Evolutionary conservation across 176 grass and related monocot genomes (phyloP), one percentile per base, ranked within the genome.

Genomic region (Ananas comosus): DNA sequence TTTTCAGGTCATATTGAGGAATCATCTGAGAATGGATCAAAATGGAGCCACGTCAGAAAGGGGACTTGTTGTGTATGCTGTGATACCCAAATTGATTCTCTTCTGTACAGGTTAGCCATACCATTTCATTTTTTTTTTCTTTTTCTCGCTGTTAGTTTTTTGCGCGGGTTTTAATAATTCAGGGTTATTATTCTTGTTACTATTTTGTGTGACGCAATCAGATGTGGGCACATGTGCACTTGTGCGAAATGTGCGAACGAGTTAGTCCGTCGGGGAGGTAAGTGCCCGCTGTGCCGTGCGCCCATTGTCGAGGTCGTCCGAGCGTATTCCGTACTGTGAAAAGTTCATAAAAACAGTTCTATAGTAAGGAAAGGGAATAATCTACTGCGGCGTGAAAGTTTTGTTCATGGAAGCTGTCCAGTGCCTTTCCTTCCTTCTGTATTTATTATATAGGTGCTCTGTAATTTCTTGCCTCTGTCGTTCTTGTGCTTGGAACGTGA

Each of bases 151-250:
- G 29, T 5, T 33, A 5, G 29, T 33, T 33, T 33, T 33, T 33
- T 33, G 3, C 7, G 33, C 5, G 33, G 33, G 4, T 42, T 42
- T 7, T 42, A 42, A 42, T 6, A 42, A 42, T 42, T 7, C 33
- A 18, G 5, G 21, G 56, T 61, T 18, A 61, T 21, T 16, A 22
- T 18, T 18, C 56, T 59, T 10, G n/a, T 61, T 6, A 9, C 21
- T 61, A 19, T 61, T 61, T 18, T 61, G 7, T 1, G 16, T 61
- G 56, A 16, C 2, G 17, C 56, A 61, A 18, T 56, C 83, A 99
- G 94, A 81, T 99, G 94, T 9, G 94, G 94, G 11, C 94, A 99
- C 78, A 93, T 99, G 94, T 99, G 94, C 74, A 99, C 94, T 66
- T 99, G 94, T 80, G 85, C 90, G 6, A 99, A 90, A 80, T 99